Percentiles rank a stretch among this genome's conserved stretches.
phyloP scores from a whole-genome alignment of 306 rosid genomes.

The Cercis canadensis region DNA sequence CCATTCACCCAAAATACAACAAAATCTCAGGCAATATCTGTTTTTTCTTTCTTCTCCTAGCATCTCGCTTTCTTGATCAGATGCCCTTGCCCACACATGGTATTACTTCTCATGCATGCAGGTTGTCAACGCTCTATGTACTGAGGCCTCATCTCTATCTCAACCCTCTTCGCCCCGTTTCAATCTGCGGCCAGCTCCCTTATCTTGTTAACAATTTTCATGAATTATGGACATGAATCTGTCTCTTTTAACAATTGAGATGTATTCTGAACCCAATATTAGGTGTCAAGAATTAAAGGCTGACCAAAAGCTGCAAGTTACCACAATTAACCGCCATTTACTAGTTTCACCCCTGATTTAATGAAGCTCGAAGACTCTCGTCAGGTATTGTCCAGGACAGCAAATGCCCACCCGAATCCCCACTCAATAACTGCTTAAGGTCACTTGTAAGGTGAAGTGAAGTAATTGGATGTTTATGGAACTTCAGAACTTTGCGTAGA shows the following conservation, averaged over 20 bases:
- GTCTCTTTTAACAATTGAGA: constrained; percentile 35
- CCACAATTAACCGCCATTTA: constrained; percentile 38
- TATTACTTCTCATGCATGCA: constrained; percentile 27
- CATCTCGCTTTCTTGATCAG: constrained; percentile 39
- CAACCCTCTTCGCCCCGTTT: constrained; percentile 45
- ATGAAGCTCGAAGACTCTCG: constrained; percentile 75
- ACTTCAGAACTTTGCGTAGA: constrained; percentile 82
- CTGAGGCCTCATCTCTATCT: constrained; percentile 30
- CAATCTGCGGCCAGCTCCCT: constrained; percentile 61
- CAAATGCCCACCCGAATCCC: constrained; percentile 89
- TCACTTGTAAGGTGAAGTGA: constrained; percentile 82
- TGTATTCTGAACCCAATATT: constrained; percentile 45
- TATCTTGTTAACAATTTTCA: constrained; percentile 40
- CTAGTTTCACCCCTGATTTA: constrained; percentile 70
- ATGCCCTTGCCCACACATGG: constrained; percentile 37
- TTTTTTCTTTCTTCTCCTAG: constrained; percentile 33
- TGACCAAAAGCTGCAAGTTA: constrained; percentile 54
- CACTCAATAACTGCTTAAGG: constrained; percentile 88
- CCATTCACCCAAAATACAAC: constrained; percentile 51
- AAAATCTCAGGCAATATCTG: constrained; percentile 33
- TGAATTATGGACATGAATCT: constrained; percentile 36
- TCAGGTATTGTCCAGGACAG: constrained; percentile 89
- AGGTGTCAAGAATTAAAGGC: constrained; percentile 51
- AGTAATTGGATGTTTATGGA: constrained; percentile 89
- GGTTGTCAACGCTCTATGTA: constrained; percentile 30